A percentile compares a stretch with the other conserved stretches of the same genome.
These are phyloP conservation scores for Cyanidiococcus yangmingshanensis DNA, from an alignment of 23 red algal species.

Conservation along the genomic window DNA sequence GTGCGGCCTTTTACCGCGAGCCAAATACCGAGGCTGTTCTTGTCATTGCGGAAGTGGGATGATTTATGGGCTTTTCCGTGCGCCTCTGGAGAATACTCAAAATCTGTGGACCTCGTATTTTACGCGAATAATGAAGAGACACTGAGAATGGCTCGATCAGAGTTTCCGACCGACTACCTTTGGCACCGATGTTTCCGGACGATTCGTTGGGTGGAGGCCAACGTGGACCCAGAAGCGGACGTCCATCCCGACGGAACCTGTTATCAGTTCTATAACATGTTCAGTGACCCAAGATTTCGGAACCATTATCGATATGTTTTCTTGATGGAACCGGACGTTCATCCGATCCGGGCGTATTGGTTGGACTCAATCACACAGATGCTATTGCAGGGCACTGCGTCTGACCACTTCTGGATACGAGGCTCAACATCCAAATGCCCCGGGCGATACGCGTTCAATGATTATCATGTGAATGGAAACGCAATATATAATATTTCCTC, in stretches of 20 bases:
- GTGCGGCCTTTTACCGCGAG: neutral
- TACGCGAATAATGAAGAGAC: neutral
- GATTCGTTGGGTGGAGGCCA: neutral
- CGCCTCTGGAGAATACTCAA: neutral
- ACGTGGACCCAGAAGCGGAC: slow-evolving; percentile 3
- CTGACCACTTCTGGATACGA: neutral
- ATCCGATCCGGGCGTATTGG: slow-evolving; percentile 11
- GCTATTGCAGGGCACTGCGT: neutral
- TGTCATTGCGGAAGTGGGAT: neutral
- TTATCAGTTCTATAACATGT: slow-evolving; percentile 28
- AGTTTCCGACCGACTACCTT: neutral
- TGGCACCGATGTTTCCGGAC: neutral
- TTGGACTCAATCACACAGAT: neutral
- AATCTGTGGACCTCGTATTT: neutral
- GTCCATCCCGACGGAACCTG: slow-evolving; percentile 31
- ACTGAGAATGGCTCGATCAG: neutral
- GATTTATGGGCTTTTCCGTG: neutral
- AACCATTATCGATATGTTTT: neutral
- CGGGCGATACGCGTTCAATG: slow-evolving; percentile 23
- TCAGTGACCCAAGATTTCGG: neutral
- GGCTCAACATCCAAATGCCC: slow-evolving; percentile 14
- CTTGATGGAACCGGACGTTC: slow-evolving; percentile 29
- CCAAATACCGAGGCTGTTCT: neutral
- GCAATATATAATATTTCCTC: slow-evolving; percentile 15
- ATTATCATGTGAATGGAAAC: slow-evolving; percentile 31